Percentiles rank a stretch among this genome's conserved stretches.
Conservation (phyloP, 495 filamentous ascomycete genomes). For the Penicillium cinerascens region DNA sequence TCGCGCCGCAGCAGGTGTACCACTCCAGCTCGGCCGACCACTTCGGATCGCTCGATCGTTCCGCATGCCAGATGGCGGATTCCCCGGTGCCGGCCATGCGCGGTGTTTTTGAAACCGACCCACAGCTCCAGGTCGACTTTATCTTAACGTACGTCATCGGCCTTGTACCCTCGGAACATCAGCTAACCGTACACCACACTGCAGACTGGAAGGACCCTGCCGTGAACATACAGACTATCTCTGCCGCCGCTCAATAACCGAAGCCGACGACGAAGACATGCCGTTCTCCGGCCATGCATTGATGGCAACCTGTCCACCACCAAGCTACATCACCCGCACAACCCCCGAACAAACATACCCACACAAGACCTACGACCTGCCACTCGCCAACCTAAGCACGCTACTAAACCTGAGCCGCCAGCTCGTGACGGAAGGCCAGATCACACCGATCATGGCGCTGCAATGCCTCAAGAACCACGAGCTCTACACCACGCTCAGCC, state of each 20-base stretch:
- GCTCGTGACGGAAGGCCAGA: constrained; percentile 84
- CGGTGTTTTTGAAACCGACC: constrained; percentile 68
- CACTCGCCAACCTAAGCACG: constrained; percentile 68
- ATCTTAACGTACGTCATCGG: constrained; percentile 80
- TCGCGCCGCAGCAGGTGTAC: constrained; percentile 33
- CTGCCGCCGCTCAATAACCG: constrained; percentile 44
- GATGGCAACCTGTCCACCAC: constrained; percentile 84
- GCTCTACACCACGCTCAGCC: constrained; percentile 58
- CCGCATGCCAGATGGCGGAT: constrained; percentile 22
- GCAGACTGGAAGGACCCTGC: constrained; percentile 89
- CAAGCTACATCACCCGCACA: constrained; percentile 44
- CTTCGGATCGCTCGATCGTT: constrained; percentile 28
- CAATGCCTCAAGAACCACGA: constrained; percentile 73
- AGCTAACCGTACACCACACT: constrained; percentile 12
- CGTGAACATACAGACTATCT: constrained; percentile 85
- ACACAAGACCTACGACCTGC: constrained; percentile 50
- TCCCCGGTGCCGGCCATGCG: constrained; percentile 37
- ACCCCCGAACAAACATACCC: constrained; percentile 41
- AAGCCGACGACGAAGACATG: constrained; percentile 48
- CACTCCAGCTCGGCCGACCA: constrained; percentile 26
- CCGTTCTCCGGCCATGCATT: constrained; percentile 74
- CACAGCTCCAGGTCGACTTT: constrained; percentile 88
- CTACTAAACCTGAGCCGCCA: constrained; percentile 80
- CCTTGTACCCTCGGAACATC: not conserved
- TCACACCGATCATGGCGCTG: constrained; percentile 97